Conservation (phyloP, 371 early-diverging fungal genomes). For the Mortierella sp. region DNA sequence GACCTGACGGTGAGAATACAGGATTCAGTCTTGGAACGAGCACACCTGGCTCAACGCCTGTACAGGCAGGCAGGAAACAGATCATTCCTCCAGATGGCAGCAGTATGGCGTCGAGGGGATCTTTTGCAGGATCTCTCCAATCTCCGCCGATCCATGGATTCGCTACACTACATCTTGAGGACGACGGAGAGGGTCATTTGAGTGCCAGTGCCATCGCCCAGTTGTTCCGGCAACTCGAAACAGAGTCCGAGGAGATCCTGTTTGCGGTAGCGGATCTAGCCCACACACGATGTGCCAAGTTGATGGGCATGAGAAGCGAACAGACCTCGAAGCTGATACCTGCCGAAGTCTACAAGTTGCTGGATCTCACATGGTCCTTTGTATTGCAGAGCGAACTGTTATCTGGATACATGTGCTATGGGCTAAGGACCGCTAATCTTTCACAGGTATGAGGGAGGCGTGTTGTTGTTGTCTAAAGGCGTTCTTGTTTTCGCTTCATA, state of each 20-base stretch:
- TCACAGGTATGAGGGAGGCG: conserved; percentile 15
- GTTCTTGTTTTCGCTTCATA: no score
- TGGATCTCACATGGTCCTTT: conserved; percentile 81
- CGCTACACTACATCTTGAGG: conserved; percentile 22
- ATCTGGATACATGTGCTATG: conserved; percentile 87
- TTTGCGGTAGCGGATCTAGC: conserved; percentile 82
- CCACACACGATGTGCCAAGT: conserved; percentile 87
- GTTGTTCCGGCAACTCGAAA: conserved; percentile 52
- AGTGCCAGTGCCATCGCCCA: conserved; percentile 24
- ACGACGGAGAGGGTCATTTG: conserved; percentile 29
- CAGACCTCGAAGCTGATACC: conserved; percentile 89
- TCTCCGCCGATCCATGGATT: conserved; percentile 26
- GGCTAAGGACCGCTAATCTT: conserved; percentile 75
- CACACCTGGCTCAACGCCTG: conserved; percentile 36
- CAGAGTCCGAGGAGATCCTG: conserved; percentile 73
- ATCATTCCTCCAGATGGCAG: conserved; percentile 8
- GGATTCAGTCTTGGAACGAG: conserved; percentile 43
- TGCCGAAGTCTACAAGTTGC: conserved; percentile 86
- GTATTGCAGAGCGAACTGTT: conserved; percentile 76
- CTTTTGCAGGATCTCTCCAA: conserved; percentile 8
- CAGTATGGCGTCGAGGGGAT: conserved; percentile 9
- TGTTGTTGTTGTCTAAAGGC: no score
- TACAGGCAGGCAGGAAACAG: conserved; percentile 22
- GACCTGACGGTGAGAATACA: conserved; percentile 20
- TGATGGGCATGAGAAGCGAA: conserved; percentile 86